A percentile compares a stretch with the other conserved stretches of the same genome.
These are phyloP conservation scores for Fusarium concolor DNA, from an alignment of 2,329 filamentous ascomycete species.

Conservation along the genomic window DNA sequence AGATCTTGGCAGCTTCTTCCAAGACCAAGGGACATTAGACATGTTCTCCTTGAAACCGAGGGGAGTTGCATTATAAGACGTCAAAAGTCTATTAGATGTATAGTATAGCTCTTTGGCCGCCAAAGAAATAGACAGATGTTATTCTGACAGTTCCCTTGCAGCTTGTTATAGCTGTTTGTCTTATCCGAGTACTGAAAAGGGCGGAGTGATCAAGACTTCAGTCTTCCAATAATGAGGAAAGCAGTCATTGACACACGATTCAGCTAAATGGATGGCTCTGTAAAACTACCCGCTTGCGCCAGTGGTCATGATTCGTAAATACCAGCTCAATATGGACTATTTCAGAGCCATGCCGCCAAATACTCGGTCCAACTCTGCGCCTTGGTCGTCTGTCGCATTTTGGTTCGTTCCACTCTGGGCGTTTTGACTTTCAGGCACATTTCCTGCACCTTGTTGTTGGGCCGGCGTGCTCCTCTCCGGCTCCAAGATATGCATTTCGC, in stretches of 20 bases:
- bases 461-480: conserved; percentile 65
- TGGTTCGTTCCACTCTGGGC: conserved; percentile 32
- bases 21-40: neutral
- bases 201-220: neutral
- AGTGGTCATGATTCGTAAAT: conserved; percentile 28
- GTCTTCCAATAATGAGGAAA: neutral
- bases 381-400: conserved; percentile 59
- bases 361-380: conserved; percentile 67
- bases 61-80: neutral
- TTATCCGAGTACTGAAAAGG: neutral
- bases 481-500: conserved; percentile 75
- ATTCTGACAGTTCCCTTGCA: neutral
- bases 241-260: neutral
- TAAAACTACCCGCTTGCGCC: conserved; percentile 7
- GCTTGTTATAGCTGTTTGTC: too few relatives aligned
- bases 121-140: neutral
- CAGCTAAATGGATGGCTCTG: neutral
- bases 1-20: conserved; percentile 28
- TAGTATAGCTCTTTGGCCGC: neutral
- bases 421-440: conserved; percentile 22
- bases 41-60: neutral
- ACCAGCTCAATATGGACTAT: conserved; percentile 21
- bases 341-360: conserved; percentile 63
- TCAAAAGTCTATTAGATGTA: neutral
- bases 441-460: conserved; percentile 45